Percentiles rank a stretch among this genome's conserved stretches.
Conservation (phyloP, 2,329 filamentous ascomycete species). For the Fusarium sp. region DNA sequence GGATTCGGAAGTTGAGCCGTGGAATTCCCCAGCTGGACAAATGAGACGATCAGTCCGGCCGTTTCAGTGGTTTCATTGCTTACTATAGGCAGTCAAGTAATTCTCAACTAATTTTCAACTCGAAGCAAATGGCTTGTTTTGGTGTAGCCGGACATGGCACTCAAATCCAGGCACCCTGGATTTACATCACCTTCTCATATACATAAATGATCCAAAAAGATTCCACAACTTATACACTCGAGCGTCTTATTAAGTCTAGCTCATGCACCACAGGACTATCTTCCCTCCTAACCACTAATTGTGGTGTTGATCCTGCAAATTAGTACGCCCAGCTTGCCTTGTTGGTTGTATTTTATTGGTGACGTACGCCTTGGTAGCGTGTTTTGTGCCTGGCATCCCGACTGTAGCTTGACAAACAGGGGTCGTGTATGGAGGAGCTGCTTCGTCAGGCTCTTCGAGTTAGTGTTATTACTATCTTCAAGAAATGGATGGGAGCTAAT, state of each 20-base stretch:
- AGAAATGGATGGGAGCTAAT: no score
- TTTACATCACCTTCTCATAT: background rate
- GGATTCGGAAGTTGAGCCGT: background rate
- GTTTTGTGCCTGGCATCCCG: conserved; percentile 45
- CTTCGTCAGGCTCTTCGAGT: no score
- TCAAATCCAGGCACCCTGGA: no score
- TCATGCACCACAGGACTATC: background rate
- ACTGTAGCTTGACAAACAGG: no score
- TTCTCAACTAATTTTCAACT: background rate
- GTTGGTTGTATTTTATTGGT: background rate
- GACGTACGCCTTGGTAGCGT: background rate
- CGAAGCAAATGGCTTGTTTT: background rate
- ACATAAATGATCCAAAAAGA: background rate
- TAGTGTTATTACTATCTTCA: no score
- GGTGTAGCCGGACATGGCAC: no score
- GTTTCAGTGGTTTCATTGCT: background rate
- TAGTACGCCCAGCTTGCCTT: background rate
- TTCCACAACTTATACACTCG: background rate
- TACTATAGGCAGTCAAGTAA: background rate
- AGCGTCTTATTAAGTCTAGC: background rate
- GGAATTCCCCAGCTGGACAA: background rate
- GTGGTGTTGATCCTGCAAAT: background rate
- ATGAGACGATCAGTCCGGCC: background rate
- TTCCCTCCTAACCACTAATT: background rate
- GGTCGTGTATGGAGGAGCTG: no score